phyloP scores from a whole-genome alignment of 495 filamentous ascomycete species.

The Chaetomium cochliodes region DNA sequence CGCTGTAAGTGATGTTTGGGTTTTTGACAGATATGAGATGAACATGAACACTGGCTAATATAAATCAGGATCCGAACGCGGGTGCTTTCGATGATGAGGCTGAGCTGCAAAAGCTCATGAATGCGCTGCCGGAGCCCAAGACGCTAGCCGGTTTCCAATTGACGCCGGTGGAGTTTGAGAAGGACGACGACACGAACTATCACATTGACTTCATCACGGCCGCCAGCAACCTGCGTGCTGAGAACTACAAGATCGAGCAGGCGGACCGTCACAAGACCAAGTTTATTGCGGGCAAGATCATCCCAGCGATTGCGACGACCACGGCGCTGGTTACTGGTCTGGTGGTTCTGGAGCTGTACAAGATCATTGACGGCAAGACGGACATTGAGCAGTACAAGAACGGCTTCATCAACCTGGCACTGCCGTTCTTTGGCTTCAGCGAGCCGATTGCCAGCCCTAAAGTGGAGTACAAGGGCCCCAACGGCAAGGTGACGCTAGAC shows the following conservation, averaged over 20 bases:
- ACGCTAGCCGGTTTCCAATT: conserved; percentile 82
- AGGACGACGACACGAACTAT: conserved; percentile 96
- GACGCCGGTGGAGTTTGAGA: conserved; percentile 94
- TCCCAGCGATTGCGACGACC: conserved; percentile 96
- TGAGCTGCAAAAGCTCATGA: conserved; percentile 67
- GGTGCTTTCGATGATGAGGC: conserved; percentile 64
- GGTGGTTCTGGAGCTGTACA: conserved; percentile 90
- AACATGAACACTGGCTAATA: background rate
- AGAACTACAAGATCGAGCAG: conserved; percentile 93
- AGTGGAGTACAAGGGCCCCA: conserved; percentile 73
- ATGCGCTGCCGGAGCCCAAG: conserved; percentile 71
- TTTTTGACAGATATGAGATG: no score
- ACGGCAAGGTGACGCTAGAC: conserved; percentile 81
- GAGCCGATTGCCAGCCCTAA: conserved; percentile 93
- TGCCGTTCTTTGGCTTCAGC: conserved; percentile 97
- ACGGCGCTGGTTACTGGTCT: conserved; percentile 94
- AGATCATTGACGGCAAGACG: conserved; percentile 90
- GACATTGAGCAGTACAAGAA: conserved; percentile 99
- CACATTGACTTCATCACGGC: conserved; percentile 99
- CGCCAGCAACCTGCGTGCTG: conserved; percentile 91
- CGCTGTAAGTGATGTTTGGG: conserved; percentile 52
- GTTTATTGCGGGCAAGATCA: conserved; percentile 99
- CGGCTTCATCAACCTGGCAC: conserved; percentile 93
- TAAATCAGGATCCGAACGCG: conserved; percentile 69
- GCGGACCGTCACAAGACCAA: conserved; percentile 97